Percentiles rank a stretch among this genome's conserved stretches.
Evolutionary conservation across 495 filamentous ascomycete genomes (phyloP).

Genomic region (Aspergillus coremiiformis): DNA sequence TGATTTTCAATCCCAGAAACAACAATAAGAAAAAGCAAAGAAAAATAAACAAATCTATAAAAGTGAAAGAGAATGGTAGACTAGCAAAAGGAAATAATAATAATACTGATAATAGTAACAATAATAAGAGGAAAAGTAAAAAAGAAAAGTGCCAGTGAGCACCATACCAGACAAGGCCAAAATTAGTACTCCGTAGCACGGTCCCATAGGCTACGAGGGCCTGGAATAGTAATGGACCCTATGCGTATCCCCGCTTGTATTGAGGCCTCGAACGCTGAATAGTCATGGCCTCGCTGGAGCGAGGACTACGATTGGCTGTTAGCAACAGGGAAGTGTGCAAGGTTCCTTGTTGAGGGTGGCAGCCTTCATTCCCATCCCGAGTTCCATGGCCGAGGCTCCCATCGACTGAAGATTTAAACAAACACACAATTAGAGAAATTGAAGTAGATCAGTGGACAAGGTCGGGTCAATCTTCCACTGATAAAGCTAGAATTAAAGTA

Average conservation of each 20-base stretch:
- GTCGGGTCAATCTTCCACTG: background rate
- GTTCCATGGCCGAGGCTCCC: conserved; percentile 27
- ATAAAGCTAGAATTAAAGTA: background rate
- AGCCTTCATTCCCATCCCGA: conserved; percentile 10
- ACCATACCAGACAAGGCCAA: conserved; percentile 12
- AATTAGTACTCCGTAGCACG: conserved; percentile 15
- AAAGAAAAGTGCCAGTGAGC: conserved; percentile 7
- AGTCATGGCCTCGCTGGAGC: background rate
- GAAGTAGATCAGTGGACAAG: background rate
- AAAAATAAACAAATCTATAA: background rate
- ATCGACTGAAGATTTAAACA: conserved; percentile 16
- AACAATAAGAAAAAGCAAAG: background rate
- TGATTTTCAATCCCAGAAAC: background rate
- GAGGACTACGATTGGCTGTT: conserved; percentile 6
- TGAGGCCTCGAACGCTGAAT: conserved; percentile 20
- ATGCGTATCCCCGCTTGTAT: conserved; percentile 17
- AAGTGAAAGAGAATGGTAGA: background rate
- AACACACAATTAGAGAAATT: background rate
- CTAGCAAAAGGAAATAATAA: no score
- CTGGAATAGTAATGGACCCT: conserved; percentile 10
- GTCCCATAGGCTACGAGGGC: conserved; percentile 6
- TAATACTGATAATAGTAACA: no score
- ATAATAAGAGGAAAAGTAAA: background rate
- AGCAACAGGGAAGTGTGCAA: conserved; percentile 12
- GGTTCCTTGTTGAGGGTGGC: conserved; percentile 11